These are phyloP conservation scores for Asparagopsis taxiformis DNA, from an alignment of 31 red algal genomes.

Conservation along the genomic window DNA sequence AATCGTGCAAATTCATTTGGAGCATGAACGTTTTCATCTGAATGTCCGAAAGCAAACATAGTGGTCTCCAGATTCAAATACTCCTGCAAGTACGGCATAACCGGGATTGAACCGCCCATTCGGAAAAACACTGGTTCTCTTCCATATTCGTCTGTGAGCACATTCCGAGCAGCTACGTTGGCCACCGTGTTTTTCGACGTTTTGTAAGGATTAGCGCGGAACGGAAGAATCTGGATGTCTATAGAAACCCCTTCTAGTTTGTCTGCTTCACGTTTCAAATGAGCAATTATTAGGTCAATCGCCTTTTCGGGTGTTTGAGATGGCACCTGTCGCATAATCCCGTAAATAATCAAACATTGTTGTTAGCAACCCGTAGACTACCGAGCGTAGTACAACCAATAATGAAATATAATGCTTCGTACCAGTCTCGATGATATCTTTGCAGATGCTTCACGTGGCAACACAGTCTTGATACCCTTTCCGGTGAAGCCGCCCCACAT, in stretches of 20 bases:
- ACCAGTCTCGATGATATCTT: conserved; percentile 78
- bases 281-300: conserved; percentile 7
- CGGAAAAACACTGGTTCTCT: conserved; percentile 25
- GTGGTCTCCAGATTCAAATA: conserved; percentile 34
- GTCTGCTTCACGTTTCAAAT: conserved; percentile 20
- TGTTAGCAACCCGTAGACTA: too few relatives aligned
- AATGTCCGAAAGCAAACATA: conserved; percentile 62
- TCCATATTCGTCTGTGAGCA: conserved; percentile 43
- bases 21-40: conserved; percentile 71
- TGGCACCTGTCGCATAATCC: too few relatives aligned
- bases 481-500: conserved; percentile 80
- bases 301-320: conserved; percentile 35
- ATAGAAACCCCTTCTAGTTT: conserved; percentile 10
- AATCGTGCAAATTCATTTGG: conserved; percentile 63
- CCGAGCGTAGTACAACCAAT: not conserved
- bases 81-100: conserved; percentile 27
- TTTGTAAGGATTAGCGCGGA: conserved; percentile 42
- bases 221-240: conserved; percentile 21
- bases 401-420: not conserved
- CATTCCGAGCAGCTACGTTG: conserved; percentile 20
- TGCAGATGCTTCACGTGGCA: conserved; percentile 67
- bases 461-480: conserved; percentile 78
- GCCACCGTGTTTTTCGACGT: conserved; percentile 8
- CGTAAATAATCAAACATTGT: too few relatives aligned
- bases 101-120: conserved; percentile 72